Evolutionary conservation across 352 stramenopile species (phyloP).

Genomic region (Phytophthora cryptogea): DNA sequence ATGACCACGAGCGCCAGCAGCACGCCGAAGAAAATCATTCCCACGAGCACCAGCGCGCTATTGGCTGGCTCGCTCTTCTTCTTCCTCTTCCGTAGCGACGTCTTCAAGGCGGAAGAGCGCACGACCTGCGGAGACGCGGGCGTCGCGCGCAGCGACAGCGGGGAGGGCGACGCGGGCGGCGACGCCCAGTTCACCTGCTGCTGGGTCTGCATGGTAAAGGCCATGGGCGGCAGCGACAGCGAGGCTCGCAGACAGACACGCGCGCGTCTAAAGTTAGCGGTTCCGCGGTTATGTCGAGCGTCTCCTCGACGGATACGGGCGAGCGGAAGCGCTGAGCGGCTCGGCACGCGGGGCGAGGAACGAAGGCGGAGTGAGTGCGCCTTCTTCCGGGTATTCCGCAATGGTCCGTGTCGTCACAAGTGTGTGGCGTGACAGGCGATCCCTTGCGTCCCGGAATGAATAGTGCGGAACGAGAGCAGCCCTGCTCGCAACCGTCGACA

Average conservation of each 20-base stretch:
- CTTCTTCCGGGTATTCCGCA: conserved; percentile 20
- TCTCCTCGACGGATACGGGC: conserved; percentile 1
- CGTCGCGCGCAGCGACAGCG: conserved; percentile 29
- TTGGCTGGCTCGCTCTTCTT: conserved; percentile 47
- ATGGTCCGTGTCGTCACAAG: conserved; percentile 10
- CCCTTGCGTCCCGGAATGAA: not conserved
- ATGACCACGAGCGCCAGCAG: conserved; percentile 70
- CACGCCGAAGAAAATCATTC: conserved; percentile 68
- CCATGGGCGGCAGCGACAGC: conserved; percentile 19
- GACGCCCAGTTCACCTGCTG: conserved; percentile 30
- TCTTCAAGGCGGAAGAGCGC: not conserved
- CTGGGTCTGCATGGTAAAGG: conserved; percentile 39
- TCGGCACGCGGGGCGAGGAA: not conserved
- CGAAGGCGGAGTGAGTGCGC: not conserved
- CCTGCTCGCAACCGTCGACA: not conserved
- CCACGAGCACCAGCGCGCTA: conserved; percentile 73
- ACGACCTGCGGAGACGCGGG: conserved; percentile 15
- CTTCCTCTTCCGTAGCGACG: conserved; percentile 5
- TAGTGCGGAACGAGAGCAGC: not conserved
- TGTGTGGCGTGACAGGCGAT: conserved; percentile 5
- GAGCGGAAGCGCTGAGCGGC: not conserved
- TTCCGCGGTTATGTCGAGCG: conserved; percentile 6
- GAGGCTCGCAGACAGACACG: too few relatives aligned
- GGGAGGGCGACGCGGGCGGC: conserved; percentile 22
- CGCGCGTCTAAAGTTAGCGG: conserved; percentile 1